These are phyloP conservation scores for Cyberlindnera mycetangii DNA, from an alignment of 805 yeast genomes.

Conservation along the genomic window DNA sequence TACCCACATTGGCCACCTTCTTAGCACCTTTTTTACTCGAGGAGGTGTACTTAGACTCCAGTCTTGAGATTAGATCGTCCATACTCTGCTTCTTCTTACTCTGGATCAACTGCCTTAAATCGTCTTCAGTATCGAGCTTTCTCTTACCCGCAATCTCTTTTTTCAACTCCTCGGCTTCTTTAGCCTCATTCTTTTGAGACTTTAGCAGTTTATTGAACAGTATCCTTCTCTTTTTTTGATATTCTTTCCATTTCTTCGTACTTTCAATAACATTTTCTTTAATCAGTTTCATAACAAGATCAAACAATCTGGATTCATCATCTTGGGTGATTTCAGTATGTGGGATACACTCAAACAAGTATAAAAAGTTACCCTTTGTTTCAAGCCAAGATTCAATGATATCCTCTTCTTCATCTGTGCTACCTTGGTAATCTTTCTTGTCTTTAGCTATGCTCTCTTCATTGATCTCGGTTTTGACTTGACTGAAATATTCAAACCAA, in stretches of 20 bases:
- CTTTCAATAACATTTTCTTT: slow-evolving; percentile 35
- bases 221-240: slow-evolving; percentile 46
- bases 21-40: slow-evolving; percentile 11
- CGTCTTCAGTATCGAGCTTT: slow-evolving; percentile 34
- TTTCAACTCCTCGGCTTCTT: slow-evolving; percentile 53
- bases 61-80: slow-evolving; percentile 43
- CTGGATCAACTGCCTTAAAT: slow-evolving; percentile 48
- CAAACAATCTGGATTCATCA: slow-evolving; percentile 61
- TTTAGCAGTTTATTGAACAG: slow-evolving; percentile 47
- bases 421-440: slow-evolving; percentile 55
- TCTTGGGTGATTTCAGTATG: slow-evolving; percentile 61
- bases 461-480: slow-evolving; percentile 46
- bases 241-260: slow-evolving; percentile 46
- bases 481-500: slow-evolving; percentile 57
- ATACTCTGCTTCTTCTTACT: slow-evolving; percentile 41
- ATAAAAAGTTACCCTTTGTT: slow-evolving; percentile 65
- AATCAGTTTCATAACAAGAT: slow-evolving; percentile 46
- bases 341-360: slow-evolving; percentile 70
- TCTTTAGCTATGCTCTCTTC: slow-evolving; percentile 72
- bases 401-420: slow-evolving; percentile 60
- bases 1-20: background rate
- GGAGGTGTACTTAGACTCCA: slow-evolving; percentile 50
- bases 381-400: slow-evolving; percentile 55
- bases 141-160: slow-evolving; percentile 35
- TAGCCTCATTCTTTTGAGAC: slow-evolving; percentile 58